Evolutionary conservation across 176 grass and related monocot genomes (phyloP).

Genomic region (Pontederia crassipes): DNA sequence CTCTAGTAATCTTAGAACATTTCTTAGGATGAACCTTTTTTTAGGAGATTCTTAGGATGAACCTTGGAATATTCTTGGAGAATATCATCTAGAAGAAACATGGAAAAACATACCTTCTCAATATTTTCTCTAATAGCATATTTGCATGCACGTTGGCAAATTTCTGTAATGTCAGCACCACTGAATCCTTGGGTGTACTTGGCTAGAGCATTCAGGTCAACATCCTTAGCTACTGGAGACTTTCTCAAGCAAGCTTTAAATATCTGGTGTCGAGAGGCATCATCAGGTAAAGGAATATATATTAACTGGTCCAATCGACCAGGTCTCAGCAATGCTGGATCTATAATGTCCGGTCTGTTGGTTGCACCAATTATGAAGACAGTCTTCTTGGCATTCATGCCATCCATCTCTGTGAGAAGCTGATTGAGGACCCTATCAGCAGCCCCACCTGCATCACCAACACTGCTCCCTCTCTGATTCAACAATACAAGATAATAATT

Average conservation of each 20-base stretch:
- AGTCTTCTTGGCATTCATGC: constrained; percentile 7
- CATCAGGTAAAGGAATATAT: constrained; percentile 2
- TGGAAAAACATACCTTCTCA: background rate
- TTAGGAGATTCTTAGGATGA: background rate
- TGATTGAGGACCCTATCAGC: constrained; percentile 17
- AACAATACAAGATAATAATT: background rate
- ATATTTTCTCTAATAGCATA: constrained; percentile 4
- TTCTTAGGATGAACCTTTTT: background rate
- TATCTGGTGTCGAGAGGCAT: constrained; percentile 3
- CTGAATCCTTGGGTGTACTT: constrained; percentile 5
- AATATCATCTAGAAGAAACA: background rate
- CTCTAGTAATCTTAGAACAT: too few species aligned
- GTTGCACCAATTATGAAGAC: constrained; percentile 3
- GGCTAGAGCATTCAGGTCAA: background rate
- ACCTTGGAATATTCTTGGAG: background rate
- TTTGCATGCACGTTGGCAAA: background rate
- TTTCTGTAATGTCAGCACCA: constrained; percentile 11
- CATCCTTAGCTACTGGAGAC: background rate
- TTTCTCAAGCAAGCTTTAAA: constrained; percentile 2
- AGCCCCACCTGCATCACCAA: constrained; percentile 14
- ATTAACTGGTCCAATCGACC: constrained; percentile 1
- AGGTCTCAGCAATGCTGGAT: background rate
- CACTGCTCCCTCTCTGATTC: constrained; percentile 8
- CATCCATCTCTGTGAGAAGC: constrained; percentile 8
- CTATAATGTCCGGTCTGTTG: constrained; percentile 3